Evolutionary conservation across 768 basidiomycete species (phyloP), one percentile per base, ranked within the genome.

Genomic region (Termitomyces sp.): DNA sequence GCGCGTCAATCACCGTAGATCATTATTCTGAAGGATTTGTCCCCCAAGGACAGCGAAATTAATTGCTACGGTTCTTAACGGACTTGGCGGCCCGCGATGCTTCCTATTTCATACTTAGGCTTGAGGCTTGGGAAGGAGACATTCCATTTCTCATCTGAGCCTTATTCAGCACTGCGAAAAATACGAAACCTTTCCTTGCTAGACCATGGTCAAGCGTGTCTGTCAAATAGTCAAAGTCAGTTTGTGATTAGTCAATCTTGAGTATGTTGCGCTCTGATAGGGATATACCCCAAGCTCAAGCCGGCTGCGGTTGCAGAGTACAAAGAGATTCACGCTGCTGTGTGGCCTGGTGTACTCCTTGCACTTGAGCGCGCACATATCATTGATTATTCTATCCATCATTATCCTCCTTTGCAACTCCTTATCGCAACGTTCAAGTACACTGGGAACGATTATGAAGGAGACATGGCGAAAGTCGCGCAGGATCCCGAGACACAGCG

Each of bases 401-500:
- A 88, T 65, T 81, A 85, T 63, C 79, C 82, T 18, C 79, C 80
- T 4, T 72, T 85, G 26, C 76, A 76, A 31, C 78, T 92, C 42
- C 78, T 92, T n/a, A 80, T 91, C 59, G 88, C 88, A n/a, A 84
- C 78, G 46, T 87, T 92, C 78, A 87, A 87, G 64, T 91, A 91
- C 64, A 82, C 75, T 0, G 90, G 89, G 0, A 58, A 71, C 3
- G 80, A 92, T 62, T 90, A 81, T 39, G 82, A 79, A 42, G 72
- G 60, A 14, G 90, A 91, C 63, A 90, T 91, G 88, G 75, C 72
- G 36, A 74, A 66, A 22, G 77, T 90, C 29, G 84, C 77, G 3
- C 80, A 81, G 18, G 86, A 89, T 65, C 75, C 80, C 16, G 83
- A 86, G 65, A 92, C 88, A n/a, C 79, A 78, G 67, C 68, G 79